Evolutionary conservation across 1,139 yeast species (phyloP), one percentile per base, ranked within the genome.

Genomic region (Lodderomyces jiufengensis): DNA sequence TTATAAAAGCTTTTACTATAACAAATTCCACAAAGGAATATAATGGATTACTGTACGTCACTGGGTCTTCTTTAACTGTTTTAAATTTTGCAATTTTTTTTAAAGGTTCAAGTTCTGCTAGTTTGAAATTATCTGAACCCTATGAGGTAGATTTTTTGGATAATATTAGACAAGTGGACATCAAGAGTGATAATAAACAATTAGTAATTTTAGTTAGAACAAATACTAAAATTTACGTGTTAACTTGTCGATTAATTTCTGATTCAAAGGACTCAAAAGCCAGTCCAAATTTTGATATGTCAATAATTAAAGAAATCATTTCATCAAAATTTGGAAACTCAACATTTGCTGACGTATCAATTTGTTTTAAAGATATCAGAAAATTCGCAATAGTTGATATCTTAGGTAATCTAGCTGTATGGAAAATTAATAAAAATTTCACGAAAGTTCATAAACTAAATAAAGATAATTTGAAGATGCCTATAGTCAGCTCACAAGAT

Each of bases 371-470:
- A 55, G 62, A 69, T 34, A 43, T 47, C 9, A 43, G 52, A 3
- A 60, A 53, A 31, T 57, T 80, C 41, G 72, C 69, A 0, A 50
- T 70, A 1, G 55, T 78, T 9, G 87, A 81, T 49, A 47, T 61
- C 0, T 59, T 63, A 24, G 87, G 88, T 0, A 68, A 70, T 37
- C 70, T 80, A 61, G 61, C 63, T 1, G 39, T 70, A 2, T 73
- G 70, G 51, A 47, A 47, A n/a, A 49, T 70, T 10, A 38, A 41
- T 15, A 44, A 45, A 14, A 22, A 21, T 3, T 12, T 26, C n/a
- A 27, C 14, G 7, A 26, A 32, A 12, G 24, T 26, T 10, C 25
- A 10, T 24, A 13, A 10, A 26, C 12, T 18, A 22, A 12, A n/a
- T 11, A 12, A 16, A 10, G 9, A 9, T 5, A 20, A 25, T 18